These are phyloP conservation scores for Stachybotrys elegans DNA, from an alignment of 2,329 filamentous ascomycete genomes.

Conservation along the genomic window DNA sequence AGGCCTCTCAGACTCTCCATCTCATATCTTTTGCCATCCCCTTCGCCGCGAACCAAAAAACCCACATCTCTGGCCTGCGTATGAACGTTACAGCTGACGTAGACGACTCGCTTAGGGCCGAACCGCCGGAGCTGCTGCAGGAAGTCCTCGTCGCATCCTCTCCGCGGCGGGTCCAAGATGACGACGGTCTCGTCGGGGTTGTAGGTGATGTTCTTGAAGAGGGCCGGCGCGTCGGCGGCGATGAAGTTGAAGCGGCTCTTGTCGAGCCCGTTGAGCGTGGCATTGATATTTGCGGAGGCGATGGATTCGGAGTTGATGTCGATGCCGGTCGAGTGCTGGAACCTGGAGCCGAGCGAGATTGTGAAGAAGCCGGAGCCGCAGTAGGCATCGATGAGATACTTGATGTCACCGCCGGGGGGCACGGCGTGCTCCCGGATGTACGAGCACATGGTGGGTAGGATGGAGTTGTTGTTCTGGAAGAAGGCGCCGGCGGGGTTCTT, in stretches of 20 bases:
- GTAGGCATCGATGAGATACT: conserved; percentile 94
- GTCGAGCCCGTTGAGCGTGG: conserved; percentile 66
- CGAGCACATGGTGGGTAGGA: conserved; percentile 77
- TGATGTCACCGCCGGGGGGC: conserved; percentile 51
- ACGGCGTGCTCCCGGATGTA: conserved; percentile 81
- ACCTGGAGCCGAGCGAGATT: conserved; percentile 80
- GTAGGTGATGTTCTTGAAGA: conserved; percentile 74
- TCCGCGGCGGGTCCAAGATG: conserved; percentile 94
- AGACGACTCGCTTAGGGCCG: conserved; percentile 75
- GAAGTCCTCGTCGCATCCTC: conserved; percentile 87
- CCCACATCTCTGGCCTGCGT: conserved; percentile 94
- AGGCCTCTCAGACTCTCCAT: conserved; percentile 91
- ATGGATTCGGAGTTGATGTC: conserved; percentile 83
- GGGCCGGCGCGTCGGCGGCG: conserved; percentile 76
- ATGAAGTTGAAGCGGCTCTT: conserved; percentile 72
- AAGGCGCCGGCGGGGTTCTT: conserved; percentile 90
- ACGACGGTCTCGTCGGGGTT: conserved; percentile 79
- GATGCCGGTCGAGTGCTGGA: conserved; percentile 82
- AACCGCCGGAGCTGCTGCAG: conserved; percentile 74
- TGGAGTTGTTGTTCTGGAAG: conserved; percentile 99
- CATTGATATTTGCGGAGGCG: conserved; percentile 72
- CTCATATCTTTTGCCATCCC: conserved; percentile 57
- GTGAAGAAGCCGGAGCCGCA: conserved; percentile 97
- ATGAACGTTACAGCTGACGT: conserved; percentile 97
- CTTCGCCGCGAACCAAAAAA: conserved; percentile 68